Evolutionary conservation across 805 yeast genomes (phyloP), one percentile per base, ranked within the genome.

Genomic region (Saccharomycopsis sp.): DNA sequence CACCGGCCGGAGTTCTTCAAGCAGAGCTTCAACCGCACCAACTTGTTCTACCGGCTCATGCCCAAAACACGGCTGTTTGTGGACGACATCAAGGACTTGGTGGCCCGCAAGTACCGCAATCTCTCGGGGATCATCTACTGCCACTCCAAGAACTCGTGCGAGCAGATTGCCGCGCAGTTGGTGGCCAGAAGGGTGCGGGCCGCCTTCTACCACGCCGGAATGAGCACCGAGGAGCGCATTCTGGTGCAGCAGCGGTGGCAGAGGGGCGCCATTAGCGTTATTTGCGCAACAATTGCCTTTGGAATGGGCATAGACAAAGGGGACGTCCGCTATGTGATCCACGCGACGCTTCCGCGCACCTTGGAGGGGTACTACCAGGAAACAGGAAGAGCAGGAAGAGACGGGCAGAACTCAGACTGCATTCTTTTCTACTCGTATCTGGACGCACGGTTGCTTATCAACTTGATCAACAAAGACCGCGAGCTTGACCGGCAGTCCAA

Each of bases 221-320:
- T 94, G 94, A 75, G 79, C 8, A 78, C 91, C 0, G 87, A 87
- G 14, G 90, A 85, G 34, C 76, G 98, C 59, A 72, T 80, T 20
- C 62, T 69, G 2, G 82, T 90, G n/a, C 99, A 94, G 70, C 74
- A 74, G 21, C 75, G 72, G 34, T 94, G 99, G 99, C 99, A 94
- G 69, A 67, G 72, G 1, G 85, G 87, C 57, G 68, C 71, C 20
- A 72, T 85, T 21, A 86, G 85, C 67, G 86, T 91, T 0, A 91
- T 94, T 14, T 92, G 97, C 73, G 99, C 99, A 0, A 94, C 99
- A 0, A 87, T 94, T 65, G 99, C 99, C 0, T 94, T 94, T 77
- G 99, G 99, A 24, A 94, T 94, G 99, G 99, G 99, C 52, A 92
- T 94, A 57, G 99, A 94, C 72, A 94, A 94, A 69, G 88, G 97